Evolutionary conservation across 768 basidiomycete genomes (phyloP).

Genomic region (Tulasnella sp.): DNA sequence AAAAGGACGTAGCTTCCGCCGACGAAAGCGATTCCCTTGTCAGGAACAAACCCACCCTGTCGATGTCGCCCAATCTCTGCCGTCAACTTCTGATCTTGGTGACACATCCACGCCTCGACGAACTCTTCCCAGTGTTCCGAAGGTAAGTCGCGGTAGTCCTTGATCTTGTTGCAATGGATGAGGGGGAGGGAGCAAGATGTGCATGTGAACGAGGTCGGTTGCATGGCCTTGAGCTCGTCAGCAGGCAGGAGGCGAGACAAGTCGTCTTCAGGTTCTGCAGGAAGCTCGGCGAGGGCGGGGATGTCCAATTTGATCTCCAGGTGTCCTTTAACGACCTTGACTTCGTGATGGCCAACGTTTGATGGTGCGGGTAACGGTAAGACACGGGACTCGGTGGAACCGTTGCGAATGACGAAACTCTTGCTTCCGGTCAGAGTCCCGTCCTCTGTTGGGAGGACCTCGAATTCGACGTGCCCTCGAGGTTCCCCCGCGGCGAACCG

Average conservation of each 20-base stretch:
- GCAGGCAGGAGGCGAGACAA: slow-evolving; percentile 60
- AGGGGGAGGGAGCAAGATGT: slow-evolving; percentile 74
- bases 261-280: slow-evolving; percentile 18
- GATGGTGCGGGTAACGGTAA: slow-evolving; percentile 56
- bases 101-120: slow-evolving; percentile 98
- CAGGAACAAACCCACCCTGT: slow-evolving; percentile 75
- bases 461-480: slow-evolving; percentile 58
- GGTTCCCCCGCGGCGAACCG: slow-evolving; percentile 45
- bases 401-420: slow-evolving; percentile 59
- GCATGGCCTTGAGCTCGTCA: slow-evolving; percentile 50
- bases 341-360: slow-evolving; percentile 56
- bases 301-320: slow-evolving; percentile 65
- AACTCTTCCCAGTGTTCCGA: slow-evolving; percentile 98
- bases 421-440: slow-evolving; percentile 44
- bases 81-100: slow-evolving; percentile 78
- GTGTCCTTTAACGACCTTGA: slow-evolving; percentile 53
- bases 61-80: slow-evolving; percentile 58
- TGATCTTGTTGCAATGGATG: background rate
- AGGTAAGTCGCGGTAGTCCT: slow-evolving; percentile 73
- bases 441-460: slow-evolving; percentile 47
- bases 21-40: slow-evolving; percentile 65
- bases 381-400: slow-evolving; percentile 53
- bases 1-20: slow-evolving; percentile 88
- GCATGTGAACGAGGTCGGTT: slow-evolving; percentile 68
- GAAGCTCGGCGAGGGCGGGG: slow-evolving; percentile 20